These are phyloP conservation scores for Pythium grandisporangium DNA, from an alignment of 352 stramenopile genomes.

Conservation along the genomic window DNA sequence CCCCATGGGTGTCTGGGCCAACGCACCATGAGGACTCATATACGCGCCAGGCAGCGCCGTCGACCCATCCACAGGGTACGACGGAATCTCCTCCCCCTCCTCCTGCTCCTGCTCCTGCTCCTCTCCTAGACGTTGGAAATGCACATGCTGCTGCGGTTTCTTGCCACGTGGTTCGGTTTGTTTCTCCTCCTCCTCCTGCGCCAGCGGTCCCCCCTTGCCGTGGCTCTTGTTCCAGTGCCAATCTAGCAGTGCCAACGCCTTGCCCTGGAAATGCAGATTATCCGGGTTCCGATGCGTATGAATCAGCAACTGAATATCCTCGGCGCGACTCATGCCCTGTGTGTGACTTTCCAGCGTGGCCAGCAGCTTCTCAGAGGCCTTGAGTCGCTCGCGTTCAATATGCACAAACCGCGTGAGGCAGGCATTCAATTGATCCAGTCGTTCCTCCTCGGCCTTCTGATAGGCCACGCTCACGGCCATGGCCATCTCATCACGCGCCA, in stretches of 20 bases:
- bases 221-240: slow-evolving; percentile 81
- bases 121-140: not conserved
- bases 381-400: slow-evolving; percentile 68
- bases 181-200: slow-evolving; percentile 8
- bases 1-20: slow-evolving; percentile 50
- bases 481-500: slow-evolving; percentile 82
- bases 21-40: slow-evolving; percentile 29
- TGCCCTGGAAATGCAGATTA: slow-evolving; percentile 85
- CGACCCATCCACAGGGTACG: not conserved
- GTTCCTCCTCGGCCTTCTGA: slow-evolving; percentile 77
- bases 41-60: not conserved
- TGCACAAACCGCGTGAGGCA: slow-evolving; percentile 65
- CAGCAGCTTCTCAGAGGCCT: slow-evolving; percentile 52
- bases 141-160: too few relatives aligned
- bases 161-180: not conserved
- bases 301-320: slow-evolving; percentile 81
- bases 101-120: slow-evolving; percentile 2
- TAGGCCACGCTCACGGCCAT: slow-evolving; percentile 85
- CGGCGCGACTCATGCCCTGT: slow-evolving; percentile 46
- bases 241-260: slow-evolving; percentile 74
- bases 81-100: slow-evolving; percentile 12
- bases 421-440: slow-evolving; percentile 63
- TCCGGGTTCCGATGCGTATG: slow-evolving; percentile 77
- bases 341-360: slow-evolving; percentile 45
- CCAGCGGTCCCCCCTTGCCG: too few relatives aligned